These are phyloP conservation scores for Candida loeiensis DNA, from an alignment of 805 yeast genomes.

Conservation along the genomic window DNA sequence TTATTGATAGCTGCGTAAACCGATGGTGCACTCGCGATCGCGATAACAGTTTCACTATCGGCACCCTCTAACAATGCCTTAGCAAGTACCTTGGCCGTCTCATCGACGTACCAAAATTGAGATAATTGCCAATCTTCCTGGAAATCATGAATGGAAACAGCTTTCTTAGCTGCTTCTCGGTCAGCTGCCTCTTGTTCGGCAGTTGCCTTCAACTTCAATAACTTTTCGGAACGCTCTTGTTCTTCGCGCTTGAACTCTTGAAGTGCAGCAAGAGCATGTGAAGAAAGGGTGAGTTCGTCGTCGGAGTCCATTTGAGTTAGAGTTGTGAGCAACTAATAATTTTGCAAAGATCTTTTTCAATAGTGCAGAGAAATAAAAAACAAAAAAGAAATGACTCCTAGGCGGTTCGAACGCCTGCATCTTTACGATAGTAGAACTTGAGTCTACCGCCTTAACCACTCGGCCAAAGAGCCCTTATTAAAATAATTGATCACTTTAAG, in stretches of 20 bases:
- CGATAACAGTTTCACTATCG: constrained; percentile 63
- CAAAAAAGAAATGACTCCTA: constrained; percentile 7
- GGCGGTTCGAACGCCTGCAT: constrained; percentile 10
- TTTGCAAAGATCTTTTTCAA: background rate
- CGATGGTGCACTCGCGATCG: constrained; percentile 85
- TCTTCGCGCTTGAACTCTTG: constrained; percentile 69
- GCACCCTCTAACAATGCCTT: constrained; percentile 76
- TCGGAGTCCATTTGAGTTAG: constrained; percentile 32
- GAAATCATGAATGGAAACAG: constrained; percentile 65
- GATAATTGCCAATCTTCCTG: constrained; percentile 93
- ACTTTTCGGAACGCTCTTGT: constrained; percentile 49
- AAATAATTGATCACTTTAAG: no score
- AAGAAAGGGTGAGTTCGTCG: constrained; percentile 45
- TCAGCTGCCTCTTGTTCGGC: constrained; percentile 52
- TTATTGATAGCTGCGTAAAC: constrained; percentile 79
- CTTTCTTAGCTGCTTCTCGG: constrained; percentile 11
- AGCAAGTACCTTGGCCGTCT: constrained; percentile 66
- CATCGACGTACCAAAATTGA: constrained; percentile 84
- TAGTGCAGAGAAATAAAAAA: background rate
- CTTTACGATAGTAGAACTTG: constrained; percentile 10
- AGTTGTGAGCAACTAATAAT: background rate
- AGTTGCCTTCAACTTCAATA: constrained; percentile 48
- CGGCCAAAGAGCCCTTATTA: constrained; percentile 8
- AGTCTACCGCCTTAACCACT: constrained; percentile 10
- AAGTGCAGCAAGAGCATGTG: constrained; percentile 51